Evolutionary conservation across 495 filamentous ascomycete species (phyloP), one percentile per base, ranked within the genome.

Genomic region (Immersiella caudata): DNA sequence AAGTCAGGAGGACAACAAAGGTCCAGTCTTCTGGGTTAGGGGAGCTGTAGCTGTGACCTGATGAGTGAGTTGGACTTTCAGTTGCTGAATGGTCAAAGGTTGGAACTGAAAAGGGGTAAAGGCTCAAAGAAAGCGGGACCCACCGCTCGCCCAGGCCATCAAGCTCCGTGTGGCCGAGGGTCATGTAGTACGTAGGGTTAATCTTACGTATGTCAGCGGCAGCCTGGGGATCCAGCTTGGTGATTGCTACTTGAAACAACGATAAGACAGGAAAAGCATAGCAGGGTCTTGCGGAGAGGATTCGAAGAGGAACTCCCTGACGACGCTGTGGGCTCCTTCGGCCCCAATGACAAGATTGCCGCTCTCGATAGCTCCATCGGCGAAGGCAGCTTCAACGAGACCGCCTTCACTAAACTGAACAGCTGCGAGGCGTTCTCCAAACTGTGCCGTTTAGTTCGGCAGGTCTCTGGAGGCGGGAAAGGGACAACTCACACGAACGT

Each of bases 301-400:
- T 3, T 50, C 56, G n/a, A 83, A 73, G 8, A 83, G 72, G 24
- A 66, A 73, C 3, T 72, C 25, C n/a, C 82, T 74, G 6, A 76
- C 77, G 20, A 58, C 60, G n/a, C 80, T 83, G 27, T 76, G 77
- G 0, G 81, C 74, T 4, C 82, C 81, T 27, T 83, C 82, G 7
- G 78, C 77, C 2, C 82, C 82, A 40, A 83, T 71, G 0, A 83
- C 68, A 0, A 82, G 51, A 9, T 68, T 73, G 0, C 78, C 82
- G 1, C 27, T 73, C 7, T 68, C 76, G 0, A 62, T 54, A 9
- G 75, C 79, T n/a, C 78, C 79, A 62, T 83, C 81, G 20, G 66
- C 64, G 67, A 84, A 83, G 22, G 67, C 67, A 0, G 73, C 76
- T 9, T 74, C 79, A 21, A 83, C 75, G 11, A 46, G 40, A 16